A percentile compares a stretch with the other conserved stretches of the same genome.
phyloP scores from a whole-genome alignment of 176 grass and related monocot genomes.

The Cymbopogon citratus region DNA sequence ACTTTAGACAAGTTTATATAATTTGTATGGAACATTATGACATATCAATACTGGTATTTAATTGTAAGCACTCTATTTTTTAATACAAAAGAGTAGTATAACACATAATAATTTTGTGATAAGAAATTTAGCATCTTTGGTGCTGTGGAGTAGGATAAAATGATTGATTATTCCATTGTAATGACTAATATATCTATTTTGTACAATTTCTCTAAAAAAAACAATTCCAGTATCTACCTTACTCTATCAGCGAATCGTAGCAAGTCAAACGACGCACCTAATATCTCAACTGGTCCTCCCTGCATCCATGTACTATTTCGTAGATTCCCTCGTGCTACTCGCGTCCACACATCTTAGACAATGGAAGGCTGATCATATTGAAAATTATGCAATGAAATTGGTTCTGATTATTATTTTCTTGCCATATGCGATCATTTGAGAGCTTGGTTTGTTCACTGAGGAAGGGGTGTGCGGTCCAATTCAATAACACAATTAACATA shows the following conservation, averaged over 20 bases:
- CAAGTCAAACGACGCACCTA: neutral
- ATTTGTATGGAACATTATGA: too few relatives aligned
- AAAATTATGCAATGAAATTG: neutral
- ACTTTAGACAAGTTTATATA: too few relatives aligned
- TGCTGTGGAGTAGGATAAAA: too few relatives aligned
- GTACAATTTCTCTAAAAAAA: neutral
- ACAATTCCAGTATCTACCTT: neutral
- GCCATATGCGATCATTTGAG: neutral
- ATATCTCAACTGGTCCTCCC: constrained; percentile 4
- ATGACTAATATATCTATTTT: neutral
- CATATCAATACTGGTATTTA: too few relatives aligned
- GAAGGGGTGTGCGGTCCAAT: neutral
- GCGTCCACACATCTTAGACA: neutral
- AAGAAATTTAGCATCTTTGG: too few relatives aligned
- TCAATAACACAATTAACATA: neutral
- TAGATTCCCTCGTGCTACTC: neutral
- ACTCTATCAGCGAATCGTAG: neutral
- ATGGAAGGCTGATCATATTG: neutral
- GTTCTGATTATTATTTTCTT: neutral
- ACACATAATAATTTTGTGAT: too few relatives aligned
- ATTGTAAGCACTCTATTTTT: too few relatives aligned
- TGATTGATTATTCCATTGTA: too few relatives aligned
- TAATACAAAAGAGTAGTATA: too few relatives aligned
- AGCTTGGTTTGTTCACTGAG: neutral
- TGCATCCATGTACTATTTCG: neutral